Evolutionary conservation across 371 early-diverging fungal species (phyloP).

Genomic region (Zopfochytrium polystomum): DNA sequence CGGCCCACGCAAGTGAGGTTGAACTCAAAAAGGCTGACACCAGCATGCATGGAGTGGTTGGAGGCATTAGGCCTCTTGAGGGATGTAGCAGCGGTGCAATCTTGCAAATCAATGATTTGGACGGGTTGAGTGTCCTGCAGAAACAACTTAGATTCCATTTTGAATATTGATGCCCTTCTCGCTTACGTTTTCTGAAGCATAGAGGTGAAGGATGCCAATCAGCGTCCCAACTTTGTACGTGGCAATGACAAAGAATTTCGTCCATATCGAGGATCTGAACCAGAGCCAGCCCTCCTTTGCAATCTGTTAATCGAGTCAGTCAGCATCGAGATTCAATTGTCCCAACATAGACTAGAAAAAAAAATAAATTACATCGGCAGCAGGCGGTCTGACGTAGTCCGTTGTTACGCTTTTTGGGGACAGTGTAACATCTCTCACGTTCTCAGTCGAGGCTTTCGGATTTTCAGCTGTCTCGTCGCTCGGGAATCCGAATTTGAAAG

Average conservation of each 20-base stretch:
- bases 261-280: neutral
- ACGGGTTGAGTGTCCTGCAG: slow-evolving; percentile 20
- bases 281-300: too few relatives aligned
- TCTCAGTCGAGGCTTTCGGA: too few relatives aligned
- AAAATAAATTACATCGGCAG: too few relatives aligned
- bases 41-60: neutral
- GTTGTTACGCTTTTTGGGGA: too few relatives aligned
- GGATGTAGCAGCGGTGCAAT: neutral
- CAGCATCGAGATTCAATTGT: too few relatives aligned
- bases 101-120: slow-evolving; percentile 12
- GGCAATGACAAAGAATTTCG: slow-evolving; percentile 17
- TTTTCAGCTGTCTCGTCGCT: too few relatives aligned
- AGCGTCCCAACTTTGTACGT: slow-evolving; percentile 11
- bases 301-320: too few relatives aligned
- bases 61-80: neutral
- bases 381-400: too few relatives aligned
- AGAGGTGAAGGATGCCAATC: slow-evolving; percentile 20
- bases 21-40: neutral
- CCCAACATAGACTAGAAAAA: neutral
- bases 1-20: neutral
- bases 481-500: too few relatives aligned
- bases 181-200: slow-evolving; percentile 14
- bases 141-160: neutral
- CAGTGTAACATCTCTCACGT: too few relatives aligned
- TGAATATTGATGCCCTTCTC: neutral